Evolutionary conservation across 345 rosid species (phyloP).

Genomic region (Eucalyptus microcorys): DNA sequence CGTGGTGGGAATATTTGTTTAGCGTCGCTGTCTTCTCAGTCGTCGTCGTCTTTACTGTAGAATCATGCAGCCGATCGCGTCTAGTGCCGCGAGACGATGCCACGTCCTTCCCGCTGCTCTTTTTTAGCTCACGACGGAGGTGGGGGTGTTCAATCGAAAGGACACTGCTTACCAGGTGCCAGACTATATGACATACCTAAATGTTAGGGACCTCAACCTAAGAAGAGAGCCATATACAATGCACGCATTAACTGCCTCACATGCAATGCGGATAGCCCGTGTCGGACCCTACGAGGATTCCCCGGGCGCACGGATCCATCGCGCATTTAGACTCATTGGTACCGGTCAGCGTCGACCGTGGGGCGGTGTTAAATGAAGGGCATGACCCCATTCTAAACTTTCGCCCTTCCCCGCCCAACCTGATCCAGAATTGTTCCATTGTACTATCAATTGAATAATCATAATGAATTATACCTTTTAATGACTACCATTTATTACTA

Average conservation of each 20-base stretch:
- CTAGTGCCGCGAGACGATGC: background rate
- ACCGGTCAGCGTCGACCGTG: background rate
- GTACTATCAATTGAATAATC: too few species aligned
- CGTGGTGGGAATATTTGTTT: background rate
- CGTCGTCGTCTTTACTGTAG: background rate
- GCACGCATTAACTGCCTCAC: background rate
- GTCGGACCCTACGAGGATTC: background rate
- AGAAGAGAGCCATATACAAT: background rate
- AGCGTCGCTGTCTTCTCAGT: background rate
- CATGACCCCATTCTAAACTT: background rate
- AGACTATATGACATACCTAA: background rate
- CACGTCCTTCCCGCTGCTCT: background rate
- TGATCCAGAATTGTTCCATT: too few species aligned
- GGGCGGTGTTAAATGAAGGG: background rate
- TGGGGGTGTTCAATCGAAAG: background rate
- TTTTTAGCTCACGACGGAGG: background rate
- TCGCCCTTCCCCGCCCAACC: too few species aligned
- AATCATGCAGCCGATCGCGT: background rate
- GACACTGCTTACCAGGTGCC: background rate
- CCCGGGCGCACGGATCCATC: background rate
- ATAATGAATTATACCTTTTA: fast-evolving
- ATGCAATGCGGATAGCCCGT: background rate
- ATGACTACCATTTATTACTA: fast-evolving
- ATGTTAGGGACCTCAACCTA: background rate
- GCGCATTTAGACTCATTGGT: background rate